Evolutionary conservation across 495 filamentous ascomycete genomes (phyloP).

Genomic region (Tuber aestivum): DNA sequence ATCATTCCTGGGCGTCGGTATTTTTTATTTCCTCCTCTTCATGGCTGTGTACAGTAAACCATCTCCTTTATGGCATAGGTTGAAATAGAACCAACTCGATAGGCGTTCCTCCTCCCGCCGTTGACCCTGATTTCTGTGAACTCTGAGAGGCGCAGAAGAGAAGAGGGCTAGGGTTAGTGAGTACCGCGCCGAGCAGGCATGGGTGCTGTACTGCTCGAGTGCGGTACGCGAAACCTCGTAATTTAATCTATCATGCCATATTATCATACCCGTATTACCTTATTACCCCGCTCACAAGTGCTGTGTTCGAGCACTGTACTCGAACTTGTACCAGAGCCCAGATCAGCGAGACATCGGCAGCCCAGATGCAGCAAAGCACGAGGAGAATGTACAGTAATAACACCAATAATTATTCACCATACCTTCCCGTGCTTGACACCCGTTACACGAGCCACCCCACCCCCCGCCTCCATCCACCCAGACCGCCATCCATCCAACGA

Average conservation of each 20-base stretch:
- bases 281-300: too few species aligned
- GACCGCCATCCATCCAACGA: background rate
- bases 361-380: background rate
- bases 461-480: background rate
- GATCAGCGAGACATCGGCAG: background rate
- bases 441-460: background rate
- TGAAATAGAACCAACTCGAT: background rate
- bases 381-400: background rate
- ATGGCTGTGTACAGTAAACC: background rate
- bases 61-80: background rate
- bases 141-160: too few species aligned
- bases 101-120: background rate
- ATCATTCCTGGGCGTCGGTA: background rate
- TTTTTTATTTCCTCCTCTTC: background rate
- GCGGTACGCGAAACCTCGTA: too few species aligned
- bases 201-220: too few species aligned
- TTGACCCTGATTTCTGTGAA: background rate
- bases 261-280: too few species aligned
- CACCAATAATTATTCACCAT: background rate
- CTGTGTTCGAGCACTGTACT: too few species aligned
- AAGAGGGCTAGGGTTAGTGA: background rate
- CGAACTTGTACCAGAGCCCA: background rate
- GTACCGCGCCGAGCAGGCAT: background rate
- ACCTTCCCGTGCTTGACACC: background rate
- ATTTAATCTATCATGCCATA: too few species aligned